Evolutionary conservation across 192 early-diverging fungal genomes (phyloP).

Genomic region (Coemansia sp.): DNA sequence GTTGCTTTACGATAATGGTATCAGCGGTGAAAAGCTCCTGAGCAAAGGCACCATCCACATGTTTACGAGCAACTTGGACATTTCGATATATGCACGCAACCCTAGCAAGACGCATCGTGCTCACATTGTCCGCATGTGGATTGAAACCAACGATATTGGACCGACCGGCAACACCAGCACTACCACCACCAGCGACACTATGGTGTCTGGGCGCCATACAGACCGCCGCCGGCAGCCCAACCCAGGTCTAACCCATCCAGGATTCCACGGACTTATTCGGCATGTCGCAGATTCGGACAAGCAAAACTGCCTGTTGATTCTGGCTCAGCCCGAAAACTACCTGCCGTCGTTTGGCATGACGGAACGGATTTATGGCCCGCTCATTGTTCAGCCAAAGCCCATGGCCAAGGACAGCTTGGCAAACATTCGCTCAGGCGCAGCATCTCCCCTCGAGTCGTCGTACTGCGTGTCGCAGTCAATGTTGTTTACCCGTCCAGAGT

Average conservation of each 20-base stretch:
- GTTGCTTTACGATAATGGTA: slow-evolving; percentile 42
- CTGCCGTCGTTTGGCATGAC: slow-evolving; percentile 49
- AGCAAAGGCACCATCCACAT: slow-evolving; percentile 47
- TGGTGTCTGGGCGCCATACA: slow-evolving; percentile 4
- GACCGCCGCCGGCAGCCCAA: slow-evolving; percentile 3
- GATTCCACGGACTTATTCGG: slow-evolving; percentile 29
- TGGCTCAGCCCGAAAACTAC: slow-evolving; percentile 43
- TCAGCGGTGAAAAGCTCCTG: slow-evolving; percentile 43
- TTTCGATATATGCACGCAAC: slow-evolving; percentile 39
- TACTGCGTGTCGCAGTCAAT: slow-evolving; percentile 44
- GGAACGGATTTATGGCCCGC: slow-evolving; percentile 33
- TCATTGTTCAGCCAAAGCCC: not conserved
- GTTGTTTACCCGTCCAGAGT: slow-evolving; percentile 35
- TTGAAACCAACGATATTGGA: slow-evolving; percentile 23
- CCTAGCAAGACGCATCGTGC: slow-evolving; percentile 47
- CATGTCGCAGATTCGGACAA: slow-evolving; percentile 52
- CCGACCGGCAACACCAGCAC: slow-evolving; percentile 4
- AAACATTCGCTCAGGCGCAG: slow-evolving; percentile 6
- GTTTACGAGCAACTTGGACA: slow-evolving; percentile 28
- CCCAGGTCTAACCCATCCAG: slow-evolving; percentile 10
- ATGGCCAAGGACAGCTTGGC: slow-evolving; percentile 16
- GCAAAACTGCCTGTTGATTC: slow-evolving; percentile 37
- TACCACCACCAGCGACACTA: slow-evolving; percentile 1
- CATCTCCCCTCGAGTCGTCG: slow-evolving; percentile 25
- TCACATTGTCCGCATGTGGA: slow-evolving; percentile 49